Evolutionary conservation across 2,329 filamentous ascomycete genomes (phyloP), one percentile per base, ranked within the genome.

Genomic region (Aphanocladium album): DNA sequence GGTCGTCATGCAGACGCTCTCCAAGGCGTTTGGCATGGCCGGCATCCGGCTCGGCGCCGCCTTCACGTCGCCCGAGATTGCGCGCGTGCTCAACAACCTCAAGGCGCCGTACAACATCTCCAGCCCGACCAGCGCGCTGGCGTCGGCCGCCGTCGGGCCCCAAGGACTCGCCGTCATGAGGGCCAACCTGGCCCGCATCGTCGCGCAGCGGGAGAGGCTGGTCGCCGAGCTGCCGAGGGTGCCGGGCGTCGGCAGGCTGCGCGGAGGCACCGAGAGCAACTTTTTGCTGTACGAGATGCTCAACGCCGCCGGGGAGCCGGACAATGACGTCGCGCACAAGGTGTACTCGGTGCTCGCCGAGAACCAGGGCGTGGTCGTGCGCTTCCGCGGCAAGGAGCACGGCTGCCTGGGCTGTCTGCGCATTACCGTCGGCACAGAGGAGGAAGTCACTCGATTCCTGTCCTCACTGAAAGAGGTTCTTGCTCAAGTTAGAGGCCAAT

Each of bases 41-140:
- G 95, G 93, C 55, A 96, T 99, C 71, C 83, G 95, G 17, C 82
- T 99, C 1, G 95, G 95, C 51, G 90, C 87, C 8, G 91, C 91
- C 0, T 99, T 97, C 72, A 84, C 90, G 5, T 84, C 86, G 11
- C 81, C 86, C 0, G 81, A 86, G 6, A 88, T 99, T 64, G 92
- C 93, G 2, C 75, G 77, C 17, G 79, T 99, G 14, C 81, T 99
- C 60, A 99, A 99, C 77, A 92, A 83, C 71, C 81, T 99, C 69
- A 98, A 98, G 77, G 93, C 95, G 0, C 95, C 95, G 0, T 99
- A 99, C 79, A 98, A 97, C 76, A 88, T 99, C 68, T 89, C 91
- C 4, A 93, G 88, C 67, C 91, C 91, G 0, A 97, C 93, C 1
- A 92, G 88, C 67, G 86, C 88, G 39, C 81, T 99, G 19, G 95